Conservation (phyloP, 495 filamentous ascomycete genomes). For the Astrothelium macrocarpum region DNA sequence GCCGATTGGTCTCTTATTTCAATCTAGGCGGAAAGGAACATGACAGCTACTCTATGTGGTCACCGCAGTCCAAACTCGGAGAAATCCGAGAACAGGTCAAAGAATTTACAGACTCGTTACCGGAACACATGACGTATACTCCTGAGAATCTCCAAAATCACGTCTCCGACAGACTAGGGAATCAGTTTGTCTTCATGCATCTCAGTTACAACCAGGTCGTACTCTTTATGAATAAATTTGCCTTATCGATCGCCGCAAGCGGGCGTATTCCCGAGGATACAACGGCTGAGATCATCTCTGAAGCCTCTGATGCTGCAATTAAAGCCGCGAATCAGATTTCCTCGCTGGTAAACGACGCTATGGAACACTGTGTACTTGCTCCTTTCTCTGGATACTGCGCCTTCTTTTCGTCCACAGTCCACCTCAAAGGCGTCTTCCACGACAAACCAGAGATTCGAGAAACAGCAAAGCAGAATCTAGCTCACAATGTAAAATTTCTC, state of each 20-base stretch:
- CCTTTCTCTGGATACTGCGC: conserved; percentile 94
- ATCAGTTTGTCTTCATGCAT: conserved; percentile 92
- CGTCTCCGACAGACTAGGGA: conserved; percentile 71
- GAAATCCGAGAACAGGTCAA: conserved; percentile 61
- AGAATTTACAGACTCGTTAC: conserved; percentile 59
- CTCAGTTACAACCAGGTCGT: conserved; percentile 82
- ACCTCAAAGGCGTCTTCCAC: conserved; percentile 86
- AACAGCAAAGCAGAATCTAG: conserved; percentile 75
- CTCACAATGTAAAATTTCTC: conserved; percentile 80
- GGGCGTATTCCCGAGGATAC: conserved; percentile 50
- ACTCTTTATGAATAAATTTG: conserved; percentile 83
- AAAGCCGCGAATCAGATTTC: conserved; percentile 89
- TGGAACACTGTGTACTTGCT: conserved; percentile 70
- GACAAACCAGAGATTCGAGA: conserved; percentile 64
- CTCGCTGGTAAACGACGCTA: conserved; percentile 66
- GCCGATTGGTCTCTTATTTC: conserved; percentile 77
- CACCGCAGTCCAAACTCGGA: conserved; percentile 63
- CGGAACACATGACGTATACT: conserved; percentile 59
- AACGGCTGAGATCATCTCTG: conserved; percentile 68
- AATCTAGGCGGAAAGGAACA: conserved; percentile 84
- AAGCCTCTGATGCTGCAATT: conserved; percentile 65
- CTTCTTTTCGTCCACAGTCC: conserved; percentile 83
- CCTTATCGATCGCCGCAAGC: conserved; percentile 43
- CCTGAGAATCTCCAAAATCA: conserved; percentile 77
- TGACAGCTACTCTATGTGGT: conserved; percentile 63